A percentile compares a stretch with the other conserved stretches of the same genome.
Conservation (phyloP, 1,284 basidiomycete genomes). For the Ceratobasidium sp. region DNA sequence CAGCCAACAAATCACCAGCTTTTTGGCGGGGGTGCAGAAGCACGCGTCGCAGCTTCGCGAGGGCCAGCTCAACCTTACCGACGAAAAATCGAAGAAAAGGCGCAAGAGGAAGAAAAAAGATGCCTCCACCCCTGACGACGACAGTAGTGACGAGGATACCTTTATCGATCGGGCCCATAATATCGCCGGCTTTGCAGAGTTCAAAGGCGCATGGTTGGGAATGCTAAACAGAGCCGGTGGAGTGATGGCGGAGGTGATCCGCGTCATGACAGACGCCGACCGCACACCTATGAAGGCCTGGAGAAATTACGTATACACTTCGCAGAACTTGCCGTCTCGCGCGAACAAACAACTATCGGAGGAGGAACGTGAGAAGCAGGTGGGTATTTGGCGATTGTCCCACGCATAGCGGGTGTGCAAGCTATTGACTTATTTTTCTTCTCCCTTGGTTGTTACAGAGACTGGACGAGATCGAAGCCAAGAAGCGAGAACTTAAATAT, state of each 20-base stretch:
- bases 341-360: not conserved
- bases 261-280: not conserved
- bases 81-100: not conserved
- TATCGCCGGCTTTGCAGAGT: not conserved
- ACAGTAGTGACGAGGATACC: not conserved
- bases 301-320: not conserved
- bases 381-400: not conserved
- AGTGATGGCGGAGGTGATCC: not conserved
- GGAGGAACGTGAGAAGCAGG: not conserved
- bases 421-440: no score
- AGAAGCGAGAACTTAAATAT: not conserved
- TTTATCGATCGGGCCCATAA: not conserved
- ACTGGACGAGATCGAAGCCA: not conserved
- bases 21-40: not conserved
- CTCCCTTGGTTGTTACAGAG: not conserved
- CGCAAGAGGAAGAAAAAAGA: not conserved
- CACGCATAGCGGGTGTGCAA: no score
- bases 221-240: constrained; percentile 21
- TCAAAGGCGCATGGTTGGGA: constrained; percentile 8
- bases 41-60: not conserved
- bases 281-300: constrained; percentile 9
- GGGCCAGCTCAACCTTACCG: not conserved
- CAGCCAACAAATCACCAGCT: not conserved
- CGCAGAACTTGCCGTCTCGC: not conserved
- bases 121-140: not conserved